phyloP scores from a whole-genome alignment of 2,329 filamentous ascomycete genomes.

The Grosmannia clavigera region DNA sequence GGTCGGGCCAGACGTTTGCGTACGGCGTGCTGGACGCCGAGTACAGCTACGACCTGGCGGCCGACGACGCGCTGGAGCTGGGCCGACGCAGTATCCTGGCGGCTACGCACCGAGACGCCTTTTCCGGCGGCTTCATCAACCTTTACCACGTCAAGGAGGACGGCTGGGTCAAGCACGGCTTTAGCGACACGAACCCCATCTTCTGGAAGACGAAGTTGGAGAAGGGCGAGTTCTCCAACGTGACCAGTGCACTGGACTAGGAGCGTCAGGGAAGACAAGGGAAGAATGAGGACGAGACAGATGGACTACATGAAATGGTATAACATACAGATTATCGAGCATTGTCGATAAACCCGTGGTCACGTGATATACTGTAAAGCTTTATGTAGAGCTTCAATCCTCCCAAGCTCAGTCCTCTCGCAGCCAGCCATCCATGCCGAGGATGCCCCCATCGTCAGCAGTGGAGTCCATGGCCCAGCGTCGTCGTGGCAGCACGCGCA shows the following conservation, averaged over 20 bases:
- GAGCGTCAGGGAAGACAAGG: not conserved
- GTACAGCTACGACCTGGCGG: slow-evolving; percentile 79
- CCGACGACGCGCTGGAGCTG: slow-evolving; percentile 81
- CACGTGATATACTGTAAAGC: no score
- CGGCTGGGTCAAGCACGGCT: slow-evolving; percentile 97
- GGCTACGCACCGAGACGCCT: slow-evolving; percentile 95
- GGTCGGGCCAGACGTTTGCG: slow-evolving; percentile 95
- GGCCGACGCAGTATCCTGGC: slow-evolving; percentile 88
- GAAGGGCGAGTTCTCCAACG: slow-evolving; percentile 96
- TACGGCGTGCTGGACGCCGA: slow-evolving; percentile 96
- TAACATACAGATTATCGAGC: no score
- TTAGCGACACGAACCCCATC: slow-evolving; percentile 95
- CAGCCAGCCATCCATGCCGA: slow-evolving; percentile 43
- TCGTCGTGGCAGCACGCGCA: slow-evolving; percentile 46
- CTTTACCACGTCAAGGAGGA: slow-evolving; percentile 98
- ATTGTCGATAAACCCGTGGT: no score
- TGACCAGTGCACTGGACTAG: slow-evolving; percentile 64
- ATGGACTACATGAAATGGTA: not conserved
- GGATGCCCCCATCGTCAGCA: slow-evolving; percentile 50
- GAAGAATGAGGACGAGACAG: not conserved
- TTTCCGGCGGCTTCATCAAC: slow-evolving; percentile 97
- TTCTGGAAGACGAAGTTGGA: slow-evolving; percentile 99
- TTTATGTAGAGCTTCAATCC: not conserved
- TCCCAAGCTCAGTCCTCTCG: slow-evolving; percentile 2
- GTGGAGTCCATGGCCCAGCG: slow-evolving; percentile 64